Evolutionary conservation across 2,329 filamentous ascomycete genomes (phyloP), one percentile per base, ranked within the genome.

Genomic region (Aspergillus puulaauensis): DNA sequence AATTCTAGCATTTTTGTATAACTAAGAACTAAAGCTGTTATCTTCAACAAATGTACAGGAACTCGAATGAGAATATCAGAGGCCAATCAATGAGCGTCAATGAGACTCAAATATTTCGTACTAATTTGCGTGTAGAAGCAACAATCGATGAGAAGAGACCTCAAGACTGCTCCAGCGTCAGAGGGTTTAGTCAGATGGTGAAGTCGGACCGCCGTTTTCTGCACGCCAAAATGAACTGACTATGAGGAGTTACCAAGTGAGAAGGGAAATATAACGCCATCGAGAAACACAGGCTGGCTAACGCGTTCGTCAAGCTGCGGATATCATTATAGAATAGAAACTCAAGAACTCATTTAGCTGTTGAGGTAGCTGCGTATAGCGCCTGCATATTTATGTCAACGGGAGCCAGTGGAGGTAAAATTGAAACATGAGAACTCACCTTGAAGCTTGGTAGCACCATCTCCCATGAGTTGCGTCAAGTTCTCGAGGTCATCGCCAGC

Each of bases 401-500:
- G 54, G 56, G 40, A n/a, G 40, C 4, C 24, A 8, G 8, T 31
- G 7, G 23, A 4, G 46, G 2, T 14, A 12, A 37, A 31, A 24
- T 15, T 2, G 19, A 6, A 23, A 4, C 6, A 17, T 40, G 44
- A 46, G 9, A 45, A 64, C 71, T 62, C 82, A 70, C 90, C 91
- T 79, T 97, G 92, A 70, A 98, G 81, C 75, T 87, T 89, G 47
- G 83, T 86, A 14, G 92, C 92, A 43, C 92, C 93, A 69, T 97
- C 92, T 31, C 93, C 95, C 4, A 97, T 79, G 62, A 91, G 83
- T 66, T 87, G 86, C 23, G 88, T 89, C 66, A 98, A 76, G 75
- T 96, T 96, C 75, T 99, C 95, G 56, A 99, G 78, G 75, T 99
- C 95, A 72, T 99, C 95, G 56, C 92, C 93, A 23, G 95, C 93